phyloP scores from a whole-genome alignment of 768 basidiomycete genomes.

The Macrolepiota dolichaula region DNA sequence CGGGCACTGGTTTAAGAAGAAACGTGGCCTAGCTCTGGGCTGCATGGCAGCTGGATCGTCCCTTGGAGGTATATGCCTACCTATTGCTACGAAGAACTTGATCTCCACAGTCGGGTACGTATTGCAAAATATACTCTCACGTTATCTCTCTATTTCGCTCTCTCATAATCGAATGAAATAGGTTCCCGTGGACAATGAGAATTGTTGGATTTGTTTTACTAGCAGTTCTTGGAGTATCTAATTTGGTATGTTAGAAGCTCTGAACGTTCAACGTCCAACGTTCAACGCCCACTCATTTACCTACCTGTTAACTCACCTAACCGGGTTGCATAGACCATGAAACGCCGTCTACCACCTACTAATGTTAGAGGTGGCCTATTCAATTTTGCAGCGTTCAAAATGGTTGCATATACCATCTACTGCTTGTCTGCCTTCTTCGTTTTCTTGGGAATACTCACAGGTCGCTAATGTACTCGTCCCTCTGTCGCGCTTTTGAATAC shows the following conservation, averaged over 20 bases:
- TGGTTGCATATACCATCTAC: slow-evolving; percentile 52
- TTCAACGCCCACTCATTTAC: too few species aligned
- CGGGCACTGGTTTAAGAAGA: slow-evolving; percentile 71
- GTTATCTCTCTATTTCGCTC: not conserved
- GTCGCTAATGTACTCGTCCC: slow-evolving; percentile 25
- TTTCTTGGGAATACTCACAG: slow-evolving; percentile 71
- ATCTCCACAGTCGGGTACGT: slow-evolving; percentile 42
- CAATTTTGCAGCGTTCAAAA: slow-evolving; percentile 50
- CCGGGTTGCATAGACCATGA: slow-evolving; percentile 27
- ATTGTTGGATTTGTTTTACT: slow-evolving; percentile 64
- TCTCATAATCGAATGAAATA: slow-evolving; percentile 18
- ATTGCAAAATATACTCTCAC: not conserved
- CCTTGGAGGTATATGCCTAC: slow-evolving; percentile 65
- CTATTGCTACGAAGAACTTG: slow-evolving; percentile 55
- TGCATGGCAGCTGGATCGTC: slow-evolving; percentile 63
- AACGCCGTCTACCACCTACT: slow-evolving; percentile 52
- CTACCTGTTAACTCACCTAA: too few species aligned
- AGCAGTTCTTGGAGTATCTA: slow-evolving; percentile 48
- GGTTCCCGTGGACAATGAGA: slow-evolving; percentile 76
- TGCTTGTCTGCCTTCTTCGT: slow-evolving; percentile 50
- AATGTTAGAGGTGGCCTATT: slow-evolving; percentile 57
- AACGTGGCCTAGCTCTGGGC: slow-evolving; percentile 59
- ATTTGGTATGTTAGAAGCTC: slow-evolving; percentile 18
- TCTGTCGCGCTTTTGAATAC: not conserved
- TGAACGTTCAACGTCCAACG: not conserved